phyloP scores from a whole-genome alignment of 1,284 basidiomycete genomes.

The Tremellales sp. region DNA sequence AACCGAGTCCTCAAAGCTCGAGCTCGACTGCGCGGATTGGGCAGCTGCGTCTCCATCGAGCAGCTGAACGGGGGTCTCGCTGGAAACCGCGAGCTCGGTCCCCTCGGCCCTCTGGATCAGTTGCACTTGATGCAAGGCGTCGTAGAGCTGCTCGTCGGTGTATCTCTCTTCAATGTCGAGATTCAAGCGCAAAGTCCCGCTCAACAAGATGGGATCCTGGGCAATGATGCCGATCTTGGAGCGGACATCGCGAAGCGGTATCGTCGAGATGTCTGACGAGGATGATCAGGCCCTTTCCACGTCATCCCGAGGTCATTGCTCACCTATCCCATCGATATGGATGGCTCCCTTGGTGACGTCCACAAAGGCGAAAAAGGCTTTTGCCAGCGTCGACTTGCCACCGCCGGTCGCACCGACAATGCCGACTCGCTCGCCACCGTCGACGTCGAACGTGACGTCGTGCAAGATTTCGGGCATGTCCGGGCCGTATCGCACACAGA shows the following conservation, averaged over 20 bases:
- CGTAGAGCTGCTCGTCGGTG: constrained; percentile 31
- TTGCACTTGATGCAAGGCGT: constrained; percentile 40
- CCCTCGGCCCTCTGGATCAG: constrained; percentile 20
- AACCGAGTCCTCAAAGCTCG: neutral
- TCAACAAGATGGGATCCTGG: constrained; percentile 44
- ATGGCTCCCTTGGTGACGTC: constrained; percentile 31
- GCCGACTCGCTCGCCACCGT: constrained; percentile 50
- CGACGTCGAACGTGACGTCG: constrained; percentile 49
- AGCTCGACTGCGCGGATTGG: neutral
- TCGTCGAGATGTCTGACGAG: constrained; percentile 22
- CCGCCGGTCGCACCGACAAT: constrained; percentile 53
- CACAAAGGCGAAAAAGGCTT: constrained; percentile 37
- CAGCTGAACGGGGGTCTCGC: constrained; percentile 1
- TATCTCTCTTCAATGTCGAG: constrained; percentile 36
- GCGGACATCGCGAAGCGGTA: constrained; percentile 28
- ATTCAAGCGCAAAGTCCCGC: constrained; percentile 46
- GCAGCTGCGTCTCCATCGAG: constrained; percentile 1
- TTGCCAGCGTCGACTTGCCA: constrained; percentile 43
- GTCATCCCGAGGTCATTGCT: neutral
- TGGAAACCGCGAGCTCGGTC: too few species aligned
- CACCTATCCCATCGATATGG: constrained; percentile 31
- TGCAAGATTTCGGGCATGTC: constrained; percentile 51
- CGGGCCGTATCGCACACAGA: constrained; percentile 49
- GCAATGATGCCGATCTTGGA: constrained; percentile 34
- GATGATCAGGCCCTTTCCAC: constrained; percentile 1